Evolutionary conservation across 805 yeast genomes (phyloP).

Genomic region (Ogataea zsoltii): DNA sequence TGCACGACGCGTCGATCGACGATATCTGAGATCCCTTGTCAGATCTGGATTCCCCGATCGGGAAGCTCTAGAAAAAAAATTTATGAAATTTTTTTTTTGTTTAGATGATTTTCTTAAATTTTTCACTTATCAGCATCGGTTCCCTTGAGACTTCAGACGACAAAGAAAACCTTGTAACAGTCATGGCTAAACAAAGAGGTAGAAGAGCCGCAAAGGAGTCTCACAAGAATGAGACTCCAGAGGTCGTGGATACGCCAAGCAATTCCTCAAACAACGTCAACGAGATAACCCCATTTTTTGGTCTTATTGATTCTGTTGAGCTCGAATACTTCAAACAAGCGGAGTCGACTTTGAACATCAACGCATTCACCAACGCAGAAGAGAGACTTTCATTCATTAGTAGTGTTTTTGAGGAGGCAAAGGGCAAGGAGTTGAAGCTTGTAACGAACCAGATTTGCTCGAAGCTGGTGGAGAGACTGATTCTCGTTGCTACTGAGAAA

Average conservation of each 20-base stretch:
- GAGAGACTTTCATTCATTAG: slow-evolving; percentile 72
- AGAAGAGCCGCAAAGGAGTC: slow-evolving; percentile 3
- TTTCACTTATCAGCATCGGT: neutral
- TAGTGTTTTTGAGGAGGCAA: slow-evolving; percentile 81
- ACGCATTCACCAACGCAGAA: slow-evolving; percentile 72
- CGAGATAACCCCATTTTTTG: slow-evolving; percentile 61
- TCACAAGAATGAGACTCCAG: neutral
- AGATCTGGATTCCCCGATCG: neutral
- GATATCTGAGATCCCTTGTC: neutral
- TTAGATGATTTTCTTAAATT: neutral
- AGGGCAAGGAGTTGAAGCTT: slow-evolving; percentile 86
- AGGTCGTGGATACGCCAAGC: too few species aligned
- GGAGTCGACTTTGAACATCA: slow-evolving; percentile 78
- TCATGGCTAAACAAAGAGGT: slow-evolving; percentile 10
- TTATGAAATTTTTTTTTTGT: neutral
- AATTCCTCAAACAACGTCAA: neutral
- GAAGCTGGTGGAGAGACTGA: slow-evolving; percentile 82
- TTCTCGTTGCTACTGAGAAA: slow-evolving; percentile 61
- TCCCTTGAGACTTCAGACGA: too few species aligned
- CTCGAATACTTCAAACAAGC: slow-evolving; percentile 92
- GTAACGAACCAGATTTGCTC: slow-evolving; percentile 96
- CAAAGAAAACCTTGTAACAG: too few species aligned
- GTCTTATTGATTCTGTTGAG: slow-evolving; percentile 81
- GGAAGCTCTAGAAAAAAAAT: neutral
- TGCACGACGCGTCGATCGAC: neutral